Conservation (phyloP, 495 filamentous ascomycete genomes). For the Daldinia grandis region DNA sequence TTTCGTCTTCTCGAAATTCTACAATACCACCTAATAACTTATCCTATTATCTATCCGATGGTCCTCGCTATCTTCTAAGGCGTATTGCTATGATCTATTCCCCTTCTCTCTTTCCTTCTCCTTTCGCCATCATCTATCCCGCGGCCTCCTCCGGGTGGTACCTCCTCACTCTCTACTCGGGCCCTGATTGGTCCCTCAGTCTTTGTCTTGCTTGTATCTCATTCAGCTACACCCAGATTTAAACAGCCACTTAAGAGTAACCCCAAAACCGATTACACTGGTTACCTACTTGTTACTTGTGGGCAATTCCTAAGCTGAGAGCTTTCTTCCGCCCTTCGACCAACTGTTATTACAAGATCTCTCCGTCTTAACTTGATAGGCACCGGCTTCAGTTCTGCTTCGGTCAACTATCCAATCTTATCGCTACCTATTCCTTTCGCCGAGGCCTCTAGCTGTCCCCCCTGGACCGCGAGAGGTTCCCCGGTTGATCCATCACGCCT, state of each 20-base stretch:
- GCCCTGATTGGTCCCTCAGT: slow-evolving; percentile 31
- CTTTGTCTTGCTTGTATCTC: slow-evolving; percentile 25
- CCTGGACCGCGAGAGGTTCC: slow-evolving; percentile 28
- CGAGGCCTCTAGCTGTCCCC: slow-evolving; percentile 20
- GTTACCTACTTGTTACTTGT: slow-evolving; percentile 8
- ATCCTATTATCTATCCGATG: slow-evolving; percentile 23
- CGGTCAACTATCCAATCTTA: slow-evolving; percentile 23
- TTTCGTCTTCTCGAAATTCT: slow-evolving; percentile 36
- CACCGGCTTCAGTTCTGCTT: slow-evolving; percentile 14
- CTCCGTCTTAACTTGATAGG: slow-evolving; percentile 16
- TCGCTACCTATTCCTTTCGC: slow-evolving; percentile 23
- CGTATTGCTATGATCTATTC: slow-evolving; percentile 14
- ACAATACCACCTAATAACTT: slow-evolving; percentile 24
- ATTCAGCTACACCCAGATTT: slow-evolving; percentile 27
- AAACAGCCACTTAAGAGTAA: slow-evolving; percentile 3
- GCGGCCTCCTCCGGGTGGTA: slow-evolving; percentile 35
- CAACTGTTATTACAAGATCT: slow-evolving; percentile 1
- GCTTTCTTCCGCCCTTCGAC: slow-evolving; percentile 14
- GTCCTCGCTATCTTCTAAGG: slow-evolving; percentile 21
- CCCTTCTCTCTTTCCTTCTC: slow-evolving; percentile 9
- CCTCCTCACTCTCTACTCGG: slow-evolving; percentile 26
- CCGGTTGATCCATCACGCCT: slow-evolving; percentile 37
- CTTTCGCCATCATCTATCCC: slow-evolving; percentile 14
- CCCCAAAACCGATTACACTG: slow-evolving; percentile 24
- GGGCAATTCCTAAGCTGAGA: slow-evolving; percentile 14